These are phyloP conservation scores for Debaryomyces hansenii DNA, from an alignment of 805 yeast species.

Conservation along the genomic window DNA sequence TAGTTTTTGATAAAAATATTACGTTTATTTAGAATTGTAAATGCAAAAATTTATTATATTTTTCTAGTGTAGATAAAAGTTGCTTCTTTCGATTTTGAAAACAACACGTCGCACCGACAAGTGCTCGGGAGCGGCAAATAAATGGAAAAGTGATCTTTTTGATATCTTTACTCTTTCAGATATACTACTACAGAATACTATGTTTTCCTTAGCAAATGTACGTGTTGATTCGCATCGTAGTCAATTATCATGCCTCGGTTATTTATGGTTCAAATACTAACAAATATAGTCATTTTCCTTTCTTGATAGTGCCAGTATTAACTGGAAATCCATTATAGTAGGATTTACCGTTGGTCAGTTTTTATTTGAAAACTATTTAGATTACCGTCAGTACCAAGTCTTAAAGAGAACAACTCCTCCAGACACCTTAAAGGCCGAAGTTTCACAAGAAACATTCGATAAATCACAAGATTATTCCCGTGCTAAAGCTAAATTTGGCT, in stretches of 20 bases:
- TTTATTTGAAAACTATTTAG: conserved; percentile 70
- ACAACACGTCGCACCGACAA: not conserved
- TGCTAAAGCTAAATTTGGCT: conserved; percentile 72
- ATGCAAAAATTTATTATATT: not conserved
- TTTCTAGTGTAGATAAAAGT: not conserved
- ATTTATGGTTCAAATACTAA: conserved; percentile 17
- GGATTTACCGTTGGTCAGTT: conserved; percentile 77
- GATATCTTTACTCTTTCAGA: not conserved
- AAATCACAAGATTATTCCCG: conserved; percentile 78
- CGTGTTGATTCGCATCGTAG: conserved; percentile 7
- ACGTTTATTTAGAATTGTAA: conserved; percentile 10
- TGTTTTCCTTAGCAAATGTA: conserved; percentile 28
- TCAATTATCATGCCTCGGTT: not conserved
- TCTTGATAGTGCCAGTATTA: conserved; percentile 65
- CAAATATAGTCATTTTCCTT: conserved; percentile 44
- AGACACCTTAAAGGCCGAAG: conserved; percentile 61
- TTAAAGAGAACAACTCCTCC: conserved; percentile 61
- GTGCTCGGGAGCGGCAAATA: conserved; percentile 4
- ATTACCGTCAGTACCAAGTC: conserved; percentile 74
- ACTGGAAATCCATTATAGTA: conserved; percentile 78
- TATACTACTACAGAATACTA: conserved; percentile 1
- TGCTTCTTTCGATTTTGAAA: not conserved
- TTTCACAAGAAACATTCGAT: conserved; percentile 69
- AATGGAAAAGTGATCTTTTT: not conserved
- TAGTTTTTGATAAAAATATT: conserved; percentile 8